These are phyloP conservation scores for Ruellia speciosa DNA, from an alignment of 305 asterid species.

Conservation along the genomic window DNA sequence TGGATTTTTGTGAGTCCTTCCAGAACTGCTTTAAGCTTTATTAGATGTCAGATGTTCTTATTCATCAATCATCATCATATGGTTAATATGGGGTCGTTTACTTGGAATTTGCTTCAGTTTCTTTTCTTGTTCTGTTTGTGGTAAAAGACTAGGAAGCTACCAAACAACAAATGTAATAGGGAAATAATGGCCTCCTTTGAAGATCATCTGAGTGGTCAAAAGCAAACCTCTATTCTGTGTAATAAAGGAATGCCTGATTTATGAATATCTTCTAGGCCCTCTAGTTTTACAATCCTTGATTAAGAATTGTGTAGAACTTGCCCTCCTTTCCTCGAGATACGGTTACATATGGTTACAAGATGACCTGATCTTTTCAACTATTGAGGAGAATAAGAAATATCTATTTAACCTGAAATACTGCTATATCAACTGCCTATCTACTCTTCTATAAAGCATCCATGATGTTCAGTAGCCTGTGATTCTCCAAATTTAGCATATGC, in stretches of 20 bases:
- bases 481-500: conserved; percentile 4
- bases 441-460: not conserved
- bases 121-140: no score
- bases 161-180: no score
- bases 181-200: no score
- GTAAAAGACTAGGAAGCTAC: no score
- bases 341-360: not conserved
- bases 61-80: not conserved
- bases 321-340: not conserved
- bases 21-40: conserved; percentile 6
- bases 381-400: no score
- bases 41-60: not conserved
- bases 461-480: not conserved
- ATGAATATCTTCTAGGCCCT: not conserved
- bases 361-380: not conserved
- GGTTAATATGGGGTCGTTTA: not conserved
- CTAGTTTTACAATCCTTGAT: not conserved
- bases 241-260: no score
- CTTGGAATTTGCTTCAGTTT: not conserved
- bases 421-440: no score
- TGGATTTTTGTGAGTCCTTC: conserved; percentile 34
- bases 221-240: no score
- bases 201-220: no score
- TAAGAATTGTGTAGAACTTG: not conserved
- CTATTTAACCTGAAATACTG: no score